phyloP scores from a whole-genome alignment of 345 rosid genomes.

The Syzygium grande region DNA sequence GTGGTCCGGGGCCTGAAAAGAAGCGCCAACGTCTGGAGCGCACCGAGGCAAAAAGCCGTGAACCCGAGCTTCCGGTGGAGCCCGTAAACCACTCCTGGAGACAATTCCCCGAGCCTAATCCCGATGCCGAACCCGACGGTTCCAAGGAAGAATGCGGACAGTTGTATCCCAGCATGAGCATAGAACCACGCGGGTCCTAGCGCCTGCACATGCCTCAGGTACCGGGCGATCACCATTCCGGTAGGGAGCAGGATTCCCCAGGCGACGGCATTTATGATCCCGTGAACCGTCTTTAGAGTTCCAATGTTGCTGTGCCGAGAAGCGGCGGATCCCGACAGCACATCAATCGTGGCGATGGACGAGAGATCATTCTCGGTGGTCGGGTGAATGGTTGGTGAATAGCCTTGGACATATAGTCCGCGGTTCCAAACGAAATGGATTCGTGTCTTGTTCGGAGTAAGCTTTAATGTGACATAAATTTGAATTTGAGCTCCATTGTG shows the following conservation, averaged over 20 bases:
- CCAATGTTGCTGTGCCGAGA: constrained; percentile 13
- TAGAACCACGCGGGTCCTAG: constrained; percentile 90
- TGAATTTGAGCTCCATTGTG: constrained; percentile 75
- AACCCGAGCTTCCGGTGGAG: constrained; percentile 79
- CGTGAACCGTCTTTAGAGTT: constrained; percentile 48
- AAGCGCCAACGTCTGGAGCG: constrained; percentile 69
- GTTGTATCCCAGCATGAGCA: constrained; percentile 62
- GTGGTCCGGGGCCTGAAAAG: constrained; percentile 85
- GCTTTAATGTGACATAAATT: constrained; percentile 61
- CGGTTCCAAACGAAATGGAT: constrained; percentile 91
- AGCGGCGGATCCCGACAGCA: constrained; percentile 50
- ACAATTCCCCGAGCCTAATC: constrained; percentile 54
- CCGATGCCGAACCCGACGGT: constrained; percentile 71
- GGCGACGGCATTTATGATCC: constrained; percentile 49
- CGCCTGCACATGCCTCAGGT: constrained; percentile 58
- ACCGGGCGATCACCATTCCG: constrained; percentile 66
- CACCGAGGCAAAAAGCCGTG: constrained; percentile 48
- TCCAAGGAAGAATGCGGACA: constrained; percentile 50
- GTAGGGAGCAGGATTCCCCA: constrained; percentile 79
- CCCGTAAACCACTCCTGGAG: constrained; percentile 62
- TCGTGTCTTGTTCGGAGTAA: constrained; percentile 49
- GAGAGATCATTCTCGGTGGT: constrained; percentile 78
- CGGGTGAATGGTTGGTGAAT: constrained; percentile 95
- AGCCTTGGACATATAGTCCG: constrained; percentile 94
- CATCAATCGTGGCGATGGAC: constrained; percentile 63